Percentiles rank a stretch among this genome's conserved stretches.
phyloP scores from a whole-genome alignment of 2,329 filamentous ascomycete species.

The Fusarium xyrophilum region DNA sequence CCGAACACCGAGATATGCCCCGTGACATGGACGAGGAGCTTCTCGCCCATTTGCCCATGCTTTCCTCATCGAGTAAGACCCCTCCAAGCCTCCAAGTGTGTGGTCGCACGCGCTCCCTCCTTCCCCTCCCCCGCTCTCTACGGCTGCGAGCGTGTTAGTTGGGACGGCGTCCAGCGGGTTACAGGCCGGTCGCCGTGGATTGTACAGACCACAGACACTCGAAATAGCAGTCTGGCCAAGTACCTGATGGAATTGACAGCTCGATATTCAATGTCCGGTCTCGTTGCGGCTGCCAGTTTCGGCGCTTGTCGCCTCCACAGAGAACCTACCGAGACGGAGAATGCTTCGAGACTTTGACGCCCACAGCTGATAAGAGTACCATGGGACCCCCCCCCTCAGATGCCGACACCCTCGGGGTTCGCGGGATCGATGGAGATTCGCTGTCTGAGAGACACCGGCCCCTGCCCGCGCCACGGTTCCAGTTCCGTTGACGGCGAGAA shows the following conservation, averaged over 20 bases:
- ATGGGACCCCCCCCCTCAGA: constrained; percentile 18
- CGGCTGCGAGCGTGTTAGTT: constrained; percentile 2
- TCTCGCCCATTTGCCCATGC: constrained; percentile 21
- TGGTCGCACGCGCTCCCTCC: constrained; percentile 25
- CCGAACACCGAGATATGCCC: constrained; percentile 45
- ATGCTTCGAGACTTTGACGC: constrained; percentile 16
- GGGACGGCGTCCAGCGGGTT: constrained; percentile 27
- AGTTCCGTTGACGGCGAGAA: constrained; percentile 26
- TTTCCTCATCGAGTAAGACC: constrained; percentile 38
- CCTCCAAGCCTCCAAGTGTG: constrained; percentile 8
- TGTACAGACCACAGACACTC: background rate
- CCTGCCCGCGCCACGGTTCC: constrained; percentile 27
- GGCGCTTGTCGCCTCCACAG: constrained; percentile 1
- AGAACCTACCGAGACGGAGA: constrained; percentile 8
- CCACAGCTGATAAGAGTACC: constrained; percentile 3
- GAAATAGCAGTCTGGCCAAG: background rate
- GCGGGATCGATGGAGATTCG: constrained; percentile 41
- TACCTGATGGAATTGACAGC: background rate
- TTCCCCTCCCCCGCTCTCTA: constrained; percentile 25
- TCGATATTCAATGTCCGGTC: constrained; percentile 13
- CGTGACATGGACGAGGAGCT: constrained; percentile 11
- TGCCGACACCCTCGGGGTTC: constrained; percentile 41
- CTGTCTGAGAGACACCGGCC: constrained; percentile 21
- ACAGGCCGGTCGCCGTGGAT: constrained; percentile 19
- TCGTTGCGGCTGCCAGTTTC: constrained; percentile 7